Evolutionary conservation across 305 asterid genomes (phyloP), one percentile per base, ranked within the genome.

Genomic region (Nicotiana rustica): DNA sequence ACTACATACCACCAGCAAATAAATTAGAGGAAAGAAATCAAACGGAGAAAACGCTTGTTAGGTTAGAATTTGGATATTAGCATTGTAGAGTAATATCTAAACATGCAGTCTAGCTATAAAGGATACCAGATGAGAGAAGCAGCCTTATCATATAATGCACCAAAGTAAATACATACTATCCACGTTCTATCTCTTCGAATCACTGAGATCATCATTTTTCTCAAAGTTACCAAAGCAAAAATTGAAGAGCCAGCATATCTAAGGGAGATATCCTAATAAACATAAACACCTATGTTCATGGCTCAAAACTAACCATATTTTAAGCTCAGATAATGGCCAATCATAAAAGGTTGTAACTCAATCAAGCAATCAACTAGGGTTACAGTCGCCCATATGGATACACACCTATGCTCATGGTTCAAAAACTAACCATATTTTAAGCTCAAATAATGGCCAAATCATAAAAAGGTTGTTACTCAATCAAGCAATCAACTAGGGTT

Each of bases 1-100:
- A 94, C 99, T 96, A 60, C 86, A 88, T 79, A 75, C 75, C 82
- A 75, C 78, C 69, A 79, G 67, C 31, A 79, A 61, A 61, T 18
- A 61, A 8, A 61, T 61, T 61, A 61, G 67, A 61, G 67, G 33
- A 61, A 61, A 61, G 33, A 61, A 18, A 61, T 61, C 67, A 61
- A 61, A 3, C 1, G 0, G 67, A 61, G 67, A 61, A 61, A 61
- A 60, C 1, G 65, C 2, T n/a, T 7, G 29, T 60, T 57, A 17
- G 1, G 62, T 8, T 57, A 17, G 7, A 57, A n/a, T 7, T 59
- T 6, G 12, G 29, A 0, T 59, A 59, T n/a, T 59, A 59, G 65
- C 65, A 59, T 59, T n/a, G 5, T 59, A n/a, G 65, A 17, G 65
- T n/a, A n/a, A 15, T 55, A 56, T 56, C 12, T 60, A n/a, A 6